Percentiles rank a stretch among this genome's conserved stretches.
Conservation (phyloP, 2,329 filamentous ascomycete genomes). For the Xylariomycetidae sp. region DNA sequence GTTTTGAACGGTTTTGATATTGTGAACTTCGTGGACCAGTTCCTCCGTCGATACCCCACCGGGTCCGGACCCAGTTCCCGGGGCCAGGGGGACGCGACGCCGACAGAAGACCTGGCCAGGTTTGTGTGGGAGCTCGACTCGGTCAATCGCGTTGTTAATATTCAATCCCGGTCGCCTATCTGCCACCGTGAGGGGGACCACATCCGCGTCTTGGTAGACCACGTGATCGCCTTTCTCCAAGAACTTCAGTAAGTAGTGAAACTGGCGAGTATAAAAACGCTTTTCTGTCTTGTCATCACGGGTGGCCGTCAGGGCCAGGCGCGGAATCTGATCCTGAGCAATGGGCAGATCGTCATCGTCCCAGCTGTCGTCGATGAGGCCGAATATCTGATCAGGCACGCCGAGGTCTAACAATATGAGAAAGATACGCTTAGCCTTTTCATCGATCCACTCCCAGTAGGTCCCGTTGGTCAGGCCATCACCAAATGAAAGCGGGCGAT, state of each 20-base stretch:
- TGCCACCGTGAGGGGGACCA: slow-evolving; percentile 64
- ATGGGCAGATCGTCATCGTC: slow-evolving; percentile 72
- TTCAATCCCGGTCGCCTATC: slow-evolving; percentile 49
- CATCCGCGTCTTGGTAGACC: slow-evolving; percentile 61
- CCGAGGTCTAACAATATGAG: slow-evolving; percentile 66
- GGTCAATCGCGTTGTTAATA: slow-evolving; percentile 42
- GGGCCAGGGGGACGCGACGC: slow-evolving; percentile 52
- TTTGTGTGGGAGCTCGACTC: slow-evolving; percentile 58
- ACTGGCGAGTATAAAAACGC: slow-evolving; percentile 68
- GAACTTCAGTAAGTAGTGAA: slow-evolving; percentile 63
- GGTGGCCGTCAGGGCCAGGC: slow-evolving; percentile 54
- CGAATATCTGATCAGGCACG: slow-evolving; percentile 69
- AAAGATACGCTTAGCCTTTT: slow-evolving; percentile 65
- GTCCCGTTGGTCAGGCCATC: slow-evolving; percentile 66
- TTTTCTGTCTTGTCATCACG: slow-evolving; percentile 60
- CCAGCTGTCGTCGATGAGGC: slow-evolving; percentile 70
- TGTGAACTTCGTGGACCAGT: slow-evolving; percentile 58
- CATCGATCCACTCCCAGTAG: slow-evolving; percentile 73
- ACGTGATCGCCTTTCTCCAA: slow-evolving; percentile 57
- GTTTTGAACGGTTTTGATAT: slow-evolving; percentile 56
- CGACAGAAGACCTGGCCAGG: slow-evolving; percentile 55
- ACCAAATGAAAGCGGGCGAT: slow-evolving; percentile 61
- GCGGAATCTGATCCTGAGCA: slow-evolving; percentile 58
- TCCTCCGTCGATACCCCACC: slow-evolving; percentile 46
- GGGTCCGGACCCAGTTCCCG: slow-evolving; percentile 35